phyloP scores from a whole-genome alignment of 345 rosid species.

The Microthlaspi erraticum region DNA sequence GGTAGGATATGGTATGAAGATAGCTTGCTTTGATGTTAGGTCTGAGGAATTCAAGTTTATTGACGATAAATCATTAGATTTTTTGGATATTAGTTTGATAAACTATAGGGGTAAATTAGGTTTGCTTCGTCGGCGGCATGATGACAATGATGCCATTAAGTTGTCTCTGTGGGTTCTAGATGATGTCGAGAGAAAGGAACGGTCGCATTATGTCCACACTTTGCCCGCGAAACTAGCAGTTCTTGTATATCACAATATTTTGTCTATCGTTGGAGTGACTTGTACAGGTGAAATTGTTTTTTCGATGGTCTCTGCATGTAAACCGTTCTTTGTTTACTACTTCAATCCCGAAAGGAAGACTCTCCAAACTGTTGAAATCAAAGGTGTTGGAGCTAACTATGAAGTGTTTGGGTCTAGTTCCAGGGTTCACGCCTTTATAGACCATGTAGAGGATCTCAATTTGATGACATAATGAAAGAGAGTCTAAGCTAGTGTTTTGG shows the following conservation, averaged over 20 bases:
- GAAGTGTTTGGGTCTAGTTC: no score
- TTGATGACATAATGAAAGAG: no score
- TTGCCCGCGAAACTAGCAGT: not conserved
- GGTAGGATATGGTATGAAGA: not conserved
- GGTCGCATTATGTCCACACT: not conserved
- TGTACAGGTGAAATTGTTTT: conserved; percentile 4
- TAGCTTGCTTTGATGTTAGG: not conserved
- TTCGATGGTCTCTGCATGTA: not conserved
- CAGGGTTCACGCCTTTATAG: not conserved
- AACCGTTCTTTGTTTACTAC: not conserved
- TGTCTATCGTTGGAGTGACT: not conserved
- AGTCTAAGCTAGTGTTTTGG: no score
- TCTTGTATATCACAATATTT: not conserved
- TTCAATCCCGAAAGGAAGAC: not conserved
- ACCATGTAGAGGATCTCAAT: not conserved
- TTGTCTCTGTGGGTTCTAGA: not conserved
- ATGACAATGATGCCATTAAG: not conserved
- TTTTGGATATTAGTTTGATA: not conserved
- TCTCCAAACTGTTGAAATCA: not conserved
- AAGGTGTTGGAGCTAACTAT: not conserved
- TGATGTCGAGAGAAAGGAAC: not conserved
- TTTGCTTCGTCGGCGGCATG: not conserved
- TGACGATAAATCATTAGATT: not conserved
- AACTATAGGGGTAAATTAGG: conserved; percentile 11
- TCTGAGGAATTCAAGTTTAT: not conserved